phyloP scores from a whole-genome alignment of 352 stramenopile species.

The Phytophthora megakarya region DNA sequence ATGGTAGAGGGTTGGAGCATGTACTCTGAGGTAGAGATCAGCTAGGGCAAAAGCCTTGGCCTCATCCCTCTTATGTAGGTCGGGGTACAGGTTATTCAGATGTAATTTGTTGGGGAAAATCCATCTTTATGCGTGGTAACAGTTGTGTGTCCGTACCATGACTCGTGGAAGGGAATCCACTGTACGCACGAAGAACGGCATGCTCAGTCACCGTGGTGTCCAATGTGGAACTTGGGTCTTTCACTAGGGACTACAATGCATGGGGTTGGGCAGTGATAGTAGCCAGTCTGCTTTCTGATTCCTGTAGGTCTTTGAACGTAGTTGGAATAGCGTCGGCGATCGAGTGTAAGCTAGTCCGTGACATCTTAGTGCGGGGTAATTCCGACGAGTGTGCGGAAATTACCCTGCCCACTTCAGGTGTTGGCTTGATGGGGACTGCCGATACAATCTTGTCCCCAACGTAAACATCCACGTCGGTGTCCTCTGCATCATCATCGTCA shows the following conservation, averaged over 20 bases:
- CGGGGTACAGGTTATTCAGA: slow-evolving; percentile 2
- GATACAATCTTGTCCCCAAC: not conserved
- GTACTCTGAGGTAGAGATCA: not conserved
- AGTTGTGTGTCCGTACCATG: not conserved
- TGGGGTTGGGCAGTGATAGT: not conserved
- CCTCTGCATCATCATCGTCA: slow-evolving; percentile 10
- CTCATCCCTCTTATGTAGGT: not conserved
- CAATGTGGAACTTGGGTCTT: not conserved
- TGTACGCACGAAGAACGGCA: slow-evolving; percentile 2
- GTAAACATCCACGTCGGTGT: slow-evolving; percentile 5
- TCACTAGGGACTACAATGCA: not conserved
- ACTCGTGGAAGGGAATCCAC: not conserved
- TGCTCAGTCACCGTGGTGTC: not conserved
- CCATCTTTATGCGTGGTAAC: not conserved
- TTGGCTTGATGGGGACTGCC: not conserved
- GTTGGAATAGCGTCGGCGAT: too few relatives aligned
- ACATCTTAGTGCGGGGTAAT: too few relatives aligned
- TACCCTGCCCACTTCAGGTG: not conserved
- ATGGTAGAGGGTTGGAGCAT: not conserved
- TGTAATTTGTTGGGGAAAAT: not conserved
- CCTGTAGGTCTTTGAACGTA: not conserved
- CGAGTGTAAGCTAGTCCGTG: too few relatives aligned
- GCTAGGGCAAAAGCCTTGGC: not conserved
- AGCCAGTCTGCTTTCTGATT: not conserved
- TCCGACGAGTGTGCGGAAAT: slow-evolving; percentile 2